Base-by-base conservation (phyloP, 2,329 filamentous ascomycete species). In the Paecilomyces formosus region DNA sequence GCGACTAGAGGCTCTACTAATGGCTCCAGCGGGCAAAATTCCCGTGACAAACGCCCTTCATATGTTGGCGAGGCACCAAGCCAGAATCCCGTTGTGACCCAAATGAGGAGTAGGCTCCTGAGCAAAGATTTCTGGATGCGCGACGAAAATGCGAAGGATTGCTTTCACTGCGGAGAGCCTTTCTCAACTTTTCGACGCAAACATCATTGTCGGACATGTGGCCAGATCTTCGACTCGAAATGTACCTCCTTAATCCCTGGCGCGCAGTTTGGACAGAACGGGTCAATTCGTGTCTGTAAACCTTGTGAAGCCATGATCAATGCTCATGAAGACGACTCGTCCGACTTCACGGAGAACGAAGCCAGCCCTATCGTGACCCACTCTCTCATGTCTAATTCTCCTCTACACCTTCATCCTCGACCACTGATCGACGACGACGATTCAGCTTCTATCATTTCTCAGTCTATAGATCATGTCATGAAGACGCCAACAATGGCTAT, bases 41-140 rank as follows among this genome's bases (percentile, higher is more conserved):
- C 61, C 26, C 61, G 64, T 11, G 56, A 62, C 26, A 66, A 61
- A 52, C 68, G 61, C 22, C 58, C 63, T 15, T 58, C 66, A 51
- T 54, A 56, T 26, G 59, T 62, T 12, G 57, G 61, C 39, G 68
- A 71, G 57, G 63, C 24, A 28, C 58, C 57, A 55, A 62, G 60
- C 24, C 65, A 57, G 56, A 71, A 70, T 31, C 67, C 72, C 58
- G 74, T 74, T 61, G 70, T 82, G 57, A 76, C 78, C 55, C 87
- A 89, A 65, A 88, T 96, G 80, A 86, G 88, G 62, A 89, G 90
- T 67, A 92, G 93, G 68, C 87, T 99, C 7, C 78, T 97, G 53
- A 96, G 90, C 71, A 94, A 92, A 68, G 92, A 97, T 65, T 97
- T 96, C 66, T 97, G 93, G 94, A 99, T 99, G 94, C 90, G 92